Conservation (phyloP, 352 stramenopile species). For the Pythium apleroticum region DNA sequence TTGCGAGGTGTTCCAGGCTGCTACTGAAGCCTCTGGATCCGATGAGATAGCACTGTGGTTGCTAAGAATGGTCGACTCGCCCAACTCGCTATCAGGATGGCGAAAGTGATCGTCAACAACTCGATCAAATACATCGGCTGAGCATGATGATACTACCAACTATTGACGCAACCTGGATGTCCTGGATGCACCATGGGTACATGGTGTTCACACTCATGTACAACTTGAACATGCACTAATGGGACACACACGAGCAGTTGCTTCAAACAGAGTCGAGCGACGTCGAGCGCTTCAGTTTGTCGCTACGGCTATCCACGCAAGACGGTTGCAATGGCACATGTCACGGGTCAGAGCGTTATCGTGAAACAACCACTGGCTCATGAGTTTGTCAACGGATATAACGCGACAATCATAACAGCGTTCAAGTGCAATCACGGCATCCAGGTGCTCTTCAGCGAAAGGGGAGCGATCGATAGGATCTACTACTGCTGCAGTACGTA, state of each 20-base stretch:
- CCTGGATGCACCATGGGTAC: not conserved
- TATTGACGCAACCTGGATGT: not conserved
- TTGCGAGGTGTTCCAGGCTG: too few species aligned
- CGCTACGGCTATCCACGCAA: not conserved
- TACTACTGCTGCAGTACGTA: slow-evolving; percentile 17
- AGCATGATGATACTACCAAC: not conserved
- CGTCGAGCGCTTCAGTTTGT: not conserved
- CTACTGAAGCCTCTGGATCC: too few species aligned
- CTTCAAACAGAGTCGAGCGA: not conserved
- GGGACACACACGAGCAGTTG: not conserved
- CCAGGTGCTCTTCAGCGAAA: slow-evolving; percentile 13
- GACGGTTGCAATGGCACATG: too few species aligned
- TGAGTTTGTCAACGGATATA: slow-evolving; percentile 22
- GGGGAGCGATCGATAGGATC: slow-evolving; percentile 12
- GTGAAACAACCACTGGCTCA: not conserved
- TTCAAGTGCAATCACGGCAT: slow-evolving; percentile 27
- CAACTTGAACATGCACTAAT: slow-evolving; percentile 1
- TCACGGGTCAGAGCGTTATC: not conserved
- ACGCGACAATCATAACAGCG: slow-evolving; percentile 8
- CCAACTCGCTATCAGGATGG: too few species aligned
- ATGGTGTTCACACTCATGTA: not conserved
- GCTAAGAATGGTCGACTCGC: too few species aligned
- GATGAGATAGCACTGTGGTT: too few species aligned
- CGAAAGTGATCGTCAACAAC: too few species aligned
- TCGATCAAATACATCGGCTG: not conserved